A percentile compares a stretch with the other conserved stretches of the same genome.
Evolutionary conservation across 2,329 filamentous ascomycete species (phyloP).

Genomic region (Pseudonectria foliicola): DNA sequence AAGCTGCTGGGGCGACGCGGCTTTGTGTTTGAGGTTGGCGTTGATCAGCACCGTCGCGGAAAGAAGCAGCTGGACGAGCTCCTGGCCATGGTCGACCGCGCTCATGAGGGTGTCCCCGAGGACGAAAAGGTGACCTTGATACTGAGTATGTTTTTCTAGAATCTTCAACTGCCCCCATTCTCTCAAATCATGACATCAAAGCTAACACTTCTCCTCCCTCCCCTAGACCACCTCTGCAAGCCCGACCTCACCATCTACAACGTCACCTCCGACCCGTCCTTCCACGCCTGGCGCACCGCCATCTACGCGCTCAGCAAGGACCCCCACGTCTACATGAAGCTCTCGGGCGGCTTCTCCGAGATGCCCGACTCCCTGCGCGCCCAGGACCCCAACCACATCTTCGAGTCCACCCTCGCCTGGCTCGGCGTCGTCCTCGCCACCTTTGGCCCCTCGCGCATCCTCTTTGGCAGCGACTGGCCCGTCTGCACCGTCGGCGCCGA

Average conservation of each 20-base stretch:
- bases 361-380: slow-evolving; percentile 52
- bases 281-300: slow-evolving; percentile 61
- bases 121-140: slow-evolving; percentile 59
- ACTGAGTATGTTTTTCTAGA: slow-evolving; percentile 50
- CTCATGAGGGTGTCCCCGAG: slow-evolving; percentile 54
- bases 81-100: slow-evolving; percentile 60
- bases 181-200: neutral
- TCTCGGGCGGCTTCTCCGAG: slow-evolving; percentile 81
- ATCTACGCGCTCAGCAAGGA: slow-evolving; percentile 61
- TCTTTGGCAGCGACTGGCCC: slow-evolving; percentile 94
- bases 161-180: neutral
- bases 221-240: slow-evolving; percentile 80
- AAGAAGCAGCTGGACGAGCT: slow-evolving; percentile 66
- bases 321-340: slow-evolving; percentile 73
- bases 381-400: slow-evolving; percentile 48
- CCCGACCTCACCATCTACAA: slow-evolving; percentile 64
- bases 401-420: slow-evolving; percentile 61
- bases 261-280: slow-evolving; percentile 47
- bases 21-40: slow-evolving; percentile 73
- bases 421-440: slow-evolving; percentile 62
- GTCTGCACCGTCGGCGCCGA: slow-evolving; percentile 64
- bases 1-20: slow-evolving; percentile 57
- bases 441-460: slow-evolving; percentile 66
- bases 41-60: slow-evolving; percentile 74
- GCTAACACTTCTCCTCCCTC: slow-evolving; percentile 5